Evolutionary conservation across 768 basidiomycete genomes (phyloP).

Genomic region (Tricholomella constricta): DNA sequence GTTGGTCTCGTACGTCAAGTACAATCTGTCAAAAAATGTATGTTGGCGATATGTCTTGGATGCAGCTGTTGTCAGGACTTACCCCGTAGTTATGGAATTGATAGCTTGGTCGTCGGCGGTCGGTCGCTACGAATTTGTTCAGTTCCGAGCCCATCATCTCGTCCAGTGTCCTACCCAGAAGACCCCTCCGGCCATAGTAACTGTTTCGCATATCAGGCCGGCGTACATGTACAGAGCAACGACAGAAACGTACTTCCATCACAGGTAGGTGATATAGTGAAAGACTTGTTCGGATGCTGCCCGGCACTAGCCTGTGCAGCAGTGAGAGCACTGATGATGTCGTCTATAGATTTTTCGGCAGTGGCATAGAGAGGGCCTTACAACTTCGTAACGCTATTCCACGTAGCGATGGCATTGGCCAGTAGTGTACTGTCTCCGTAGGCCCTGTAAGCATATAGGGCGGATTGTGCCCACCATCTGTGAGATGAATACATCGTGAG

Average conservation of each 20-base stretch:
- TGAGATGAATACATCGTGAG: neutral
- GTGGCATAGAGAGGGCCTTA: slow-evolving; percentile 21
- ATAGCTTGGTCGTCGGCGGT: slow-evolving; percentile 41
- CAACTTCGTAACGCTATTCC: slow-evolving; percentile 51
- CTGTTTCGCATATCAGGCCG: slow-evolving; percentile 21
- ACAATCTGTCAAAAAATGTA: too few relatives aligned
- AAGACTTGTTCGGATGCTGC: slow-evolving; percentile 40
- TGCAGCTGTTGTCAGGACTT: too few relatives aligned
- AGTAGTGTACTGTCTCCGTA: slow-evolving; percentile 46
- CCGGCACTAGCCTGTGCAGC: slow-evolving; percentile 39
- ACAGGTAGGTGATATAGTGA: slow-evolving; percentile 43
- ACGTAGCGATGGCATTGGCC: slow-evolving; percentile 46
- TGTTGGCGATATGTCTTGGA: too few relatives aligned
- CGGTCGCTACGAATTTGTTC: slow-evolving; percentile 36
- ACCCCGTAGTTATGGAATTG: slow-evolving; percentile 58
- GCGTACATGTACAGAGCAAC: neutral
- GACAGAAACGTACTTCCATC: slow-evolving; percentile 37
- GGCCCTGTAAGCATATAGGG: slow-evolving; percentile 48
- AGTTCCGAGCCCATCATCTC: neutral
- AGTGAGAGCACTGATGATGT: slow-evolving; percentile 41
- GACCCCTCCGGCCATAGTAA: slow-evolving; percentile 54
- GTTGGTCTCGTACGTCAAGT: slow-evolving; percentile 9
- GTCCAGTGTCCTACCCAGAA: slow-evolving; percentile 46
- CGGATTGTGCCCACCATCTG: slow-evolving; percentile 59
- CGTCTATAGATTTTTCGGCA: neutral